Percentiles rank a stretch among this genome's conserved stretches.
Conservation (phyloP, 495 filamentous ascomycete species). For the Cercophora samala region DNA sequence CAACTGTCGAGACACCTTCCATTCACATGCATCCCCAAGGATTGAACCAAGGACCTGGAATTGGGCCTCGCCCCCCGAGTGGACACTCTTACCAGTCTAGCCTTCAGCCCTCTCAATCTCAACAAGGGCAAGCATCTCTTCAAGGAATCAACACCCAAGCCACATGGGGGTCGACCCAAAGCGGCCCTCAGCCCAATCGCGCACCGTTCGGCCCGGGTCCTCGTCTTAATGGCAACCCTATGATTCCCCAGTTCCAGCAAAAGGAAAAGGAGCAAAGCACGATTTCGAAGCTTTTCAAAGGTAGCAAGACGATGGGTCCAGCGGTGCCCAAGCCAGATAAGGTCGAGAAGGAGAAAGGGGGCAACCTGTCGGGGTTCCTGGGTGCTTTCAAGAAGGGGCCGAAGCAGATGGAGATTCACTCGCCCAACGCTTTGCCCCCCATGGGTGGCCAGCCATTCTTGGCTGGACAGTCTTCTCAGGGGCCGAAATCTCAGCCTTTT, state of each 20-base stretch:
- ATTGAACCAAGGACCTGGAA: background rate
- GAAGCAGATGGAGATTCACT: conserved; percentile 23
- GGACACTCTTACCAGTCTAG: conserved; percentile 17
- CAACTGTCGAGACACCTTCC: background rate
- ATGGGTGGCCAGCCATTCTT: conserved; percentile 7
- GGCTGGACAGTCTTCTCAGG: conserved; percentile 4
- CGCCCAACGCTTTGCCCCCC: background rate
- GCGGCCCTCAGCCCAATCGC: conserved; percentile 11
- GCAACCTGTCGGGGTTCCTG: conserved; percentile 31
- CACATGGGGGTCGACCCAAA: conserved; percentile 8
- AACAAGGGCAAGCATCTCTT: conserved; percentile 11
- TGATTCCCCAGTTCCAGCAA: conserved; percentile 9
- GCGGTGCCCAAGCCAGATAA: conserved; percentile 16
- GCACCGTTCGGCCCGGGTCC: conserved; percentile 16
- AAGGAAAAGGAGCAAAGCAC: conserved; percentile 34
- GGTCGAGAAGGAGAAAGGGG: conserved; percentile 27
- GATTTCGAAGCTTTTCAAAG: conserved; percentile 34
- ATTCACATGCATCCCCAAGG: conserved; percentile 1
- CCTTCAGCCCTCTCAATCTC: background rate
- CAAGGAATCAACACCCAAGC: conserved; percentile 4
- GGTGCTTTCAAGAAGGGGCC: conserved; percentile 30
- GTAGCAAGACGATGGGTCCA: conserved; percentile 16
- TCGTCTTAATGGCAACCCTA: conserved; percentile 16
- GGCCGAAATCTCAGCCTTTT: background rate
- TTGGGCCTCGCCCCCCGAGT: conserved; percentile 2